phyloP scores from a whole-genome alignment of 495 filamentous ascomycete genomes.

The Apodospora peruviana region DNA sequence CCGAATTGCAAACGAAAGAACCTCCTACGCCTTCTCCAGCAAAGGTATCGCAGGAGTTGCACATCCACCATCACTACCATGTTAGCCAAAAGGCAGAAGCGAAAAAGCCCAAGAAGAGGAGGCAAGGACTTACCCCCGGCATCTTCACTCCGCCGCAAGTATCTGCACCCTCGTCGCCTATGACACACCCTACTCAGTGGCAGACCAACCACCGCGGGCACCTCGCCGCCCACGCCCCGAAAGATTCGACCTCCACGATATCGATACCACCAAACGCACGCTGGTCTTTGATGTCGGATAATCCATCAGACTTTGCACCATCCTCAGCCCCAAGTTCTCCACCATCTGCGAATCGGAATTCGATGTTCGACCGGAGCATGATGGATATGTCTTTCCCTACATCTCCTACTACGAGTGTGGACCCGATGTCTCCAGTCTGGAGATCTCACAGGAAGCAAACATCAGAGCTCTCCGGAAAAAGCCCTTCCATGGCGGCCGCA shows the following conservation, averaged over 20 bases:
- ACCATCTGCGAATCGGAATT: slow-evolving; percentile 63
- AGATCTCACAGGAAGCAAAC: slow-evolving; percentile 44
- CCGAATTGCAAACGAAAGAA: slow-evolving; percentile 59
- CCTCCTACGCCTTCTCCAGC: slow-evolving; percentile 24
- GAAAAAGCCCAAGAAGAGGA: slow-evolving; percentile 66
- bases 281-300: slow-evolving; percentile 62
- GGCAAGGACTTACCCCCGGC: slow-evolving; percentile 53
- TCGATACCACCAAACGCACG: slow-evolving; percentile 49
- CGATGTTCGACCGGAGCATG: slow-evolving; percentile 69
- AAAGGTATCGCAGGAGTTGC: slow-evolving; percentile 64
- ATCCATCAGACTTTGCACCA: slow-evolving; percentile 52
- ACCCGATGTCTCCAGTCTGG: slow-evolving; percentile 54
- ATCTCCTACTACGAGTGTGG: slow-evolving; percentile 65
- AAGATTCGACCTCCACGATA: slow-evolving; percentile 42
- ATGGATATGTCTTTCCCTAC: slow-evolving; percentile 59
- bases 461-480: slow-evolving; percentile 50
- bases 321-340: slow-evolving; percentile 83
- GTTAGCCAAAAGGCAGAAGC: slow-evolving; percentile 56
- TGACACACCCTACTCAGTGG: slow-evolving; percentile 13
- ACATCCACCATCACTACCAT: slow-evolving; percentile 92
- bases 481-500: slow-evolving; percentile 29
- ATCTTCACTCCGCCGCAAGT: slow-evolving; percentile 50
- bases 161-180: slow-evolving; percentile 20
- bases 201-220: slow-evolving; percentile 7
- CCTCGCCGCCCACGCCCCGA: slow-evolving; percentile 17